A percentile compares a stretch with the other conserved stretches of the same genome.
phyloP scores from a whole-genome alignment of 495 filamentous ascomycete species.

The Penicillium odoratum region DNA sequence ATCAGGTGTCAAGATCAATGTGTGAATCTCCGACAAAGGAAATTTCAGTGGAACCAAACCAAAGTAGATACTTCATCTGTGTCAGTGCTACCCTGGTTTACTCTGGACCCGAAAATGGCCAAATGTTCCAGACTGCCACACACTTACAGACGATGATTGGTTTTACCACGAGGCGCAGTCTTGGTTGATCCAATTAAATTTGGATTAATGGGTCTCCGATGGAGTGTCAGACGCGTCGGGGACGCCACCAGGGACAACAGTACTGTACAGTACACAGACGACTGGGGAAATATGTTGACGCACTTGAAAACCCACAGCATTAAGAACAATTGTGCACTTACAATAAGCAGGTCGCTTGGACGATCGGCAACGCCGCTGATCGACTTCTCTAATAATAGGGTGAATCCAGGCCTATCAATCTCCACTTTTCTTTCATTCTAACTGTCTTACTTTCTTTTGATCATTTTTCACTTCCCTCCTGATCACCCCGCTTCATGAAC shows the following conservation, averaged over 20 bases:
- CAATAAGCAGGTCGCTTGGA: background rate
- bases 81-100: constrained; percentile 7
- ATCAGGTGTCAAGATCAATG: background rate
- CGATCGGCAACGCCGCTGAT: constrained; percentile 2
- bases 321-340: too few relatives aligned
- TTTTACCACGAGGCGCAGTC: constrained; percentile 7
- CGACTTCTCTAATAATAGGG: constrained; percentile 3
- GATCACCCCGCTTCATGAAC: constrained; percentile 1
- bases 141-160: constrained; percentile 6
- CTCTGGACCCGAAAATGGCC: background rate
- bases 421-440: constrained; percentile 7
- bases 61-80: background rate
- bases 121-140: constrained; percentile 6
- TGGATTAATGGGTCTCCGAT: constrained; percentile 6
- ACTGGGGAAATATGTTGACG: constrained; percentile 4
- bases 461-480: background rate
- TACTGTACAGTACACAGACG: background rate
- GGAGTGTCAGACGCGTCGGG: constrained; percentile 7
- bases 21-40: background rate
- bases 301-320: background rate
- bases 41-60: background rate
- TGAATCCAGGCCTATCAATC: constrained; percentile 2
- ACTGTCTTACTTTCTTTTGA: constrained; percentile 4
- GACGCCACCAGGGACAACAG: constrained; percentile 5
- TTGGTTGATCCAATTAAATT: background rate